These are phyloP conservation scores for Pseudocercospora eumusae DNA, from an alignment of 2,329 filamentous ascomycete species.

Conservation along the genomic window DNA sequence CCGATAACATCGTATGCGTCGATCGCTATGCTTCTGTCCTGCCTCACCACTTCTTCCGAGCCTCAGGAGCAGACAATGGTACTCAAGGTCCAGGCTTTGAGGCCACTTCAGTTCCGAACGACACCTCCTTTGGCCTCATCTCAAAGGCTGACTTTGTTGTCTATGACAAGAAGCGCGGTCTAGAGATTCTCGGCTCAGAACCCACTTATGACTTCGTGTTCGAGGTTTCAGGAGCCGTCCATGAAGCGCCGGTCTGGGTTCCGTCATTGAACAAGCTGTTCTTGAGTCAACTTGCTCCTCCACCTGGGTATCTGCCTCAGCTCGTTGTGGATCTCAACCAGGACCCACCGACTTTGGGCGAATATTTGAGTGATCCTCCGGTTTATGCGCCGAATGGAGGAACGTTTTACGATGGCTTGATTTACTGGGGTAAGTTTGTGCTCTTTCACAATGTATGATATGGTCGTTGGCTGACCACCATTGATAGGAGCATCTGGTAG, in stretches of 20 bases:
- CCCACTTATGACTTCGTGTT: conserved; percentile 40
- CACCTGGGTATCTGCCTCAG: conserved; percentile 41
- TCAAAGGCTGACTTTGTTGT: conserved; percentile 37
- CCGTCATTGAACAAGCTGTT: conserved; percentile 44
- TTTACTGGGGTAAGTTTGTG: conserved; percentile 39
- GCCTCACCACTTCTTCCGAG: conserved; percentile 22
- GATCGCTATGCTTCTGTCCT: conserved; percentile 26
- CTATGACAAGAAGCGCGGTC: conserved; percentile 39
- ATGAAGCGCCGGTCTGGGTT: conserved; percentile 48
- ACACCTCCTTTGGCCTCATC: conserved; percentile 37
- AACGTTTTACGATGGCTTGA: conserved; percentile 42
- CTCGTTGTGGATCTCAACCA: conserved; percentile 46
- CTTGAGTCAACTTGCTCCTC: conserved; percentile 35
- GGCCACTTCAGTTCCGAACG: conserved; percentile 30
- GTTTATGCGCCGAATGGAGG: conserved; percentile 48
- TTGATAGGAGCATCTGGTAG: conserved; percentile 6
- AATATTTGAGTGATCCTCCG: conserved; percentile 45
- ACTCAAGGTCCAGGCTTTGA: conserved; percentile 17
- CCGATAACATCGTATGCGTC: conserved; percentile 21
- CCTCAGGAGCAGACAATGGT: conserved; percentile 11
- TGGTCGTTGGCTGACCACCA: background rate
- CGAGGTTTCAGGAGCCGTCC: conserved; percentile 31
- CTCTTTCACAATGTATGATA: background rate
- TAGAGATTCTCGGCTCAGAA: conserved; percentile 38
- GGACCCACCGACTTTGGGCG: conserved; percentile 43